A percentile compares a stretch with the other conserved stretches of the same genome.
These are phyloP conservation scores for Yamadazyma conglobata DNA, from an alignment of 1,139 yeast species.

Conservation along the genomic window DNA sequence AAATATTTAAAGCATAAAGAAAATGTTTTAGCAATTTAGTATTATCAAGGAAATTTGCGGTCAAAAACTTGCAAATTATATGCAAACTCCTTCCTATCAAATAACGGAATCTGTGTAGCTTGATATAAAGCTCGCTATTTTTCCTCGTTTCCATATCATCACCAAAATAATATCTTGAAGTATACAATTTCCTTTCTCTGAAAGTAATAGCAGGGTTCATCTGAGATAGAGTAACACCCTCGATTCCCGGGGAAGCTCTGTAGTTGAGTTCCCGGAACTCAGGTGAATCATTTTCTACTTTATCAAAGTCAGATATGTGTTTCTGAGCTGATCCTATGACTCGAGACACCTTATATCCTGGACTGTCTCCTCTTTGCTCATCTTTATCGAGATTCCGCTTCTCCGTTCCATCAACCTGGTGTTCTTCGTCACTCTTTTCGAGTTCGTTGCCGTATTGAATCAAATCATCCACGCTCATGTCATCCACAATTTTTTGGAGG, in stretches of 20 bases:
- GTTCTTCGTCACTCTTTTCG: slow-evolving; percentile 17
- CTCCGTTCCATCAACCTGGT: slow-evolving; percentile 15
- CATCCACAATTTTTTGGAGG: slow-evolving; percentile 38
- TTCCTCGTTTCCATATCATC: slow-evolving; percentile 47
- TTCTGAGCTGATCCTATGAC: slow-evolving; percentile 6
- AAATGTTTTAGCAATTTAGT: slow-evolving; percentile 66
- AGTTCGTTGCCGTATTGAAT: slow-evolving; percentile 4
- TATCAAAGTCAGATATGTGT: slow-evolving; percentile 13
- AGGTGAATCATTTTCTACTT: slow-evolving; percentile 14
- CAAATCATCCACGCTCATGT: slow-evolving; percentile 21
- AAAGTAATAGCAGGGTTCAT: slow-evolving; percentile 51
- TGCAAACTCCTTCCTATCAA: slow-evolving; percentile 69
- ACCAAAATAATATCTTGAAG: slow-evolving; percentile 56
- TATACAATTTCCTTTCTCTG: slow-evolving; percentile 58
- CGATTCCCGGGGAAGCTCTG: slow-evolving; percentile 41
- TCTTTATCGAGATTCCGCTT: slow-evolving; percentile 6
- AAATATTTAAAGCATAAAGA: slow-evolving; percentile 65
- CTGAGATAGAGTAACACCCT: slow-evolving; percentile 41
- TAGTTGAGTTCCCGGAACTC: slow-evolving; percentile 18
- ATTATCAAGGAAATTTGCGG: slow-evolving; percentile 56
- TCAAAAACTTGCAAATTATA: slow-evolving; percentile 49
- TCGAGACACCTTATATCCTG: neutral
- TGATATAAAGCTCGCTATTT: slow-evolving; percentile 50
- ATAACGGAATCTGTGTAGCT: slow-evolving; percentile 60
- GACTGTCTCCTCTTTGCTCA: neutral